Percentiles rank a stretch among this genome's conserved stretches.
phyloP scores from a whole-genome alignment of 805 yeast genomes.

The Kodamaea jinghongensis region DNA sequence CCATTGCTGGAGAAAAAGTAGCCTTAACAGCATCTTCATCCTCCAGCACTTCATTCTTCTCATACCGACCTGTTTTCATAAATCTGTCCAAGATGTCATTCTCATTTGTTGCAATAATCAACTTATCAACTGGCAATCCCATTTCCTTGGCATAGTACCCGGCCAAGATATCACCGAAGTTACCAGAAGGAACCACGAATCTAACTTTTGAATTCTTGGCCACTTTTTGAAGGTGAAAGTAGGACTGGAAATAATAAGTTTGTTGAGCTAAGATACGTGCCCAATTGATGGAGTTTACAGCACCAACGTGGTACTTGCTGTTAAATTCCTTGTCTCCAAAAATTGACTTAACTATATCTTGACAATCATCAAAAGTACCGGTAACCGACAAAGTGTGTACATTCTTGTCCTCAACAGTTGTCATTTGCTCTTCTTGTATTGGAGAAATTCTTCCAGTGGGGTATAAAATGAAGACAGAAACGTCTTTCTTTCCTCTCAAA shows the following conservation, averaged over 20 bases:
- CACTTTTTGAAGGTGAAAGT: slow-evolving; percentile 61
- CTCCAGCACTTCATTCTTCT: slow-evolving; percentile 55
- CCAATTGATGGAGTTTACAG: slow-evolving; percentile 98
- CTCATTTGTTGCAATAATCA: slow-evolving; percentile 93
- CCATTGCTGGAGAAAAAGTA: slow-evolving; percentile 98
- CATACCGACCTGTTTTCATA: slow-evolving; percentile 80
- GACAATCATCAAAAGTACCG: slow-evolving; percentile 98
- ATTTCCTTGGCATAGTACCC: slow-evolving; percentile 92
- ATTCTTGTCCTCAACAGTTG: slow-evolving; percentile 88
- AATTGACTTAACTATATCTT: slow-evolving; percentile 89
- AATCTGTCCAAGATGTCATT: slow-evolving; percentile 94
- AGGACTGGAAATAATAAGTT: slow-evolving; percentile 92
- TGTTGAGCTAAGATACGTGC: slow-evolving; percentile 97
- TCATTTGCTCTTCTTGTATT: slow-evolving; percentile 97
- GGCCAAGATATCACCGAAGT: slow-evolving; percentile 96
- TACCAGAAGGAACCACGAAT: slow-evolving; percentile 95
- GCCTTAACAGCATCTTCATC: slow-evolving; percentile 57
- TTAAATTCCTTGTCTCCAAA: slow-evolving; percentile 90
- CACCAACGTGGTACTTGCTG: slow-evolving; percentile 88
- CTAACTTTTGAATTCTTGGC: slow-evolving; percentile 45
- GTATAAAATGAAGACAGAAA: slow-evolving; percentile 92
- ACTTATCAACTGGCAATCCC: slow-evolving; percentile 88
- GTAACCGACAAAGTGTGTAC: slow-evolving; percentile 94
- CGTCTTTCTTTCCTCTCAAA: slow-evolving; percentile 93
- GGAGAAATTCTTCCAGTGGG: slow-evolving; percentile 98